Conservation (phyloP, 1,139 yeast genomes). For the Kluyveromyces marxianus region DNA sequence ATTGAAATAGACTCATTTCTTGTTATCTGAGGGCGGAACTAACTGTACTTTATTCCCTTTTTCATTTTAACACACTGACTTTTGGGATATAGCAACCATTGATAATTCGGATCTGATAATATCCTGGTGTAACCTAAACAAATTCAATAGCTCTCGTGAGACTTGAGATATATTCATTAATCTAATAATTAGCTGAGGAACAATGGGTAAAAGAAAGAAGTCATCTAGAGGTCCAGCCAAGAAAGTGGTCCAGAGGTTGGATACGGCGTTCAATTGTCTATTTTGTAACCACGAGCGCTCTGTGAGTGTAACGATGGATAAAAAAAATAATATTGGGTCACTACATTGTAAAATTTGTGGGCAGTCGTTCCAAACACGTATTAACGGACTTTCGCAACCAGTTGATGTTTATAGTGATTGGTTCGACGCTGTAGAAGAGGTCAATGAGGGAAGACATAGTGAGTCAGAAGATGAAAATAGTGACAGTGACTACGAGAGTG, state of each 20-base stretch:
- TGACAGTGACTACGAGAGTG: conserved; percentile 29
- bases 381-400: conserved; percentile 57
- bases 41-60: too few species aligned
- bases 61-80: too few species aligned
- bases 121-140: too few species aligned
- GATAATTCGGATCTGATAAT: too few species aligned
- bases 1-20: too few species aligned
- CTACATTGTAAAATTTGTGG: conserved; percentile 91
- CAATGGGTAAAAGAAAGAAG: conserved; percentile 84
- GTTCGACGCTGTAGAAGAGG: conserved; percentile 98
- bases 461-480: conserved; percentile 29
- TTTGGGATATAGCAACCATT: too few species aligned
- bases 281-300: conserved; percentile 96
- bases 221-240: conserved; percentile 78
- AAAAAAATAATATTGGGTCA: conserved; percentile 77
- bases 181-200: too few species aligned
- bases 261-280: conserved; percentile 80
- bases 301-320: conserved; percentile 82
- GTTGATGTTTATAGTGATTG: conserved; percentile 95
- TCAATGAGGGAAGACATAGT: conserved; percentile 56
- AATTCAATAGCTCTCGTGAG: too few species aligned
- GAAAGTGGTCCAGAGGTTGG: conserved; percentile 71
- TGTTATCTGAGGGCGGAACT: too few species aligned
- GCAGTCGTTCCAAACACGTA: conserved; percentile 84
- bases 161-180: too few species aligned